These are phyloP conservation scores for Parietaria judaica DNA, from an alignment of 306 rosid species.

Conservation along the genomic window DNA sequence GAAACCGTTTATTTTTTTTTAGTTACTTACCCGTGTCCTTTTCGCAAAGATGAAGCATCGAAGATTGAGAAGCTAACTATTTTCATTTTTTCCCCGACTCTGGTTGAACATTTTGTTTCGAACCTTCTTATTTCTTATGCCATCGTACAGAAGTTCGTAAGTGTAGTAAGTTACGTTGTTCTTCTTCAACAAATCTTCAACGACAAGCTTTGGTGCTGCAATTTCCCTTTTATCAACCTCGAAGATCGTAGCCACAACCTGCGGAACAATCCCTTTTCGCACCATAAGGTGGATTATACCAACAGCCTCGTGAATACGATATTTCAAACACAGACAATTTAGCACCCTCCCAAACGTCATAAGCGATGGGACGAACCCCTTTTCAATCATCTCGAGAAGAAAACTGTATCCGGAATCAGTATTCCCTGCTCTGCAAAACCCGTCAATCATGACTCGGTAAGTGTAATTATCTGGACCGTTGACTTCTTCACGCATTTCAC, in stretches of 20 bases:
- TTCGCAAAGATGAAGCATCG: no score
- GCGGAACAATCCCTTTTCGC: slow-evolving; percentile 61
- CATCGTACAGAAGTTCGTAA: slow-evolving; percentile 73
- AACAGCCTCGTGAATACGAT: slow-evolving; percentile 63
- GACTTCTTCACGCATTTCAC: slow-evolving; percentile 47
- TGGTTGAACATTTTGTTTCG: no score
- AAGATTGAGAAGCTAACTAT: no score
- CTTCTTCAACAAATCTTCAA: slow-evolving; percentile 78
- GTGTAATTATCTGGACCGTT: slow-evolving; percentile 59
- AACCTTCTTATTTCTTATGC: slow-evolving; percentile 57
- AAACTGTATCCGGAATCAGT: slow-evolving; percentile 46
- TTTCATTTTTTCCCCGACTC: no score
- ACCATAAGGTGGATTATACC: slow-evolving; percentile 70
- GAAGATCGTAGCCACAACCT: slow-evolving; percentile 62
- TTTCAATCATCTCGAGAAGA: slow-evolving; percentile 51
- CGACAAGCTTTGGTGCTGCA: slow-evolving; percentile 90
- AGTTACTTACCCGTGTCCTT: no score
- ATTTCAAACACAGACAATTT: slow-evolving; percentile 63
- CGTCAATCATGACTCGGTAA: slow-evolving; percentile 71
- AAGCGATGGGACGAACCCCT: slow-evolving; percentile 57
- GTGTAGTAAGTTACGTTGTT: slow-evolving; percentile 63
- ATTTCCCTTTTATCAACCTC: slow-evolving; percentile 70
- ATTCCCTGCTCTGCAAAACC: slow-evolving; percentile 66
- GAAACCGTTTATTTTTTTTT: no score
- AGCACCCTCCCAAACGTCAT: slow-evolving; percentile 67